Conservation (phyloP, 306 rosid species). For the Cicer chorassanicum region DNA sequence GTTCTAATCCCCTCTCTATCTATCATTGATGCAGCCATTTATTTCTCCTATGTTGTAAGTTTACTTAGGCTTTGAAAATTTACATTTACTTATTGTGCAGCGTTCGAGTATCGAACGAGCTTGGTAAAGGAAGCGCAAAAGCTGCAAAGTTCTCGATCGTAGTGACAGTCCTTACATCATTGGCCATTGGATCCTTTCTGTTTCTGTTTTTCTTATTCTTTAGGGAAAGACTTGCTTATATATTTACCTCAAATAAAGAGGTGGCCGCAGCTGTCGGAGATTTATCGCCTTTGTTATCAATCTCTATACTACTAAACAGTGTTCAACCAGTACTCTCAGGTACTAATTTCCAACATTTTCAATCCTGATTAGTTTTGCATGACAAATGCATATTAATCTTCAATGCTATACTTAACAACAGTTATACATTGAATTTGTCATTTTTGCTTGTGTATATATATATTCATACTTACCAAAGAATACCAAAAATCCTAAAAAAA, state of each 20-base stretch:
- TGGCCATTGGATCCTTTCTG: constrained; percentile 46
- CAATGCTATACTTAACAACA: background rate
- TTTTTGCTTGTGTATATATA: background rate
- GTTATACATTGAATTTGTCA: background rate
- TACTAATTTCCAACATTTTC: constrained; percentile 13
- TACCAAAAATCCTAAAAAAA: background rate
- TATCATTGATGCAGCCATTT: background rate
- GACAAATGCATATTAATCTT: background rate
- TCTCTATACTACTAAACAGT: constrained; percentile 64
- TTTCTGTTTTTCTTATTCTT: constrained; percentile 54
- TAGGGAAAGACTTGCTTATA: constrained; percentile 54
- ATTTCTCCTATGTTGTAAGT: background rate
- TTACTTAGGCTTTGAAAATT: background rate
- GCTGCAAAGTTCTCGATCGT: constrained; percentile 58
- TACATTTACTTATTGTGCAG: constrained; percentile 38
- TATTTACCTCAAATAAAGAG: constrained; percentile 50
- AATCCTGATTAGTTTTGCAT: background rate
- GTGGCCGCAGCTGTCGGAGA: constrained; percentile 55
- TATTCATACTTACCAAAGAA: background rate
- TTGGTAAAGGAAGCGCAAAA: constrained; percentile 63
- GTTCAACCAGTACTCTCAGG: constrained; percentile 69
- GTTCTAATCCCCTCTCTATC: background rate
- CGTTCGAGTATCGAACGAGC: constrained; percentile 67
- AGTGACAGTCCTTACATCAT: constrained; percentile 54
- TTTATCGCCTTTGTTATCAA: constrained; percentile 56